phyloP scores from a whole-genome alignment of 2,329 filamentous ascomycete species.

The Diaporthe destruens region DNA sequence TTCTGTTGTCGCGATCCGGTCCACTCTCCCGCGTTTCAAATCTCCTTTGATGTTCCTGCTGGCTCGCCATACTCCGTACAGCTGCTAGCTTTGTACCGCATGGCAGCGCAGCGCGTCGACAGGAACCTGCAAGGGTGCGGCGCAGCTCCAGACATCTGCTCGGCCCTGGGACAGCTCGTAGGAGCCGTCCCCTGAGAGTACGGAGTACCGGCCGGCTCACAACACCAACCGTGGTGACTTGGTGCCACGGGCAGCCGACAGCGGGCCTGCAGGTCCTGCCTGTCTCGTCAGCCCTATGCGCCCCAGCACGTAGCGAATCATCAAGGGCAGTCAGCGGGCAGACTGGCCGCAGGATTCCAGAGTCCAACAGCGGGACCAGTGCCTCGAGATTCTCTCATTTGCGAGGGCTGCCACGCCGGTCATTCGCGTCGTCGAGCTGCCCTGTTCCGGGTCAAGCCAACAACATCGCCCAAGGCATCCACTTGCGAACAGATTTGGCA shows the following conservation, averaged over 20 bases:
- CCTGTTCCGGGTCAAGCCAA: constrained; percentile 3
- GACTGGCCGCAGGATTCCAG: constrained; percentile 1
- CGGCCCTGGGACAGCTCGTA: not conserved
- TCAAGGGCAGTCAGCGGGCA: not conserved
- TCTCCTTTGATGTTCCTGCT: not conserved
- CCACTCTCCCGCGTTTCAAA: constrained; percentile 36
- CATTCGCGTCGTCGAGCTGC: constrained; percentile 2
- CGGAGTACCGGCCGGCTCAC: not conserved
- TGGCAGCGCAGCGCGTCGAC: constrained; percentile 14
- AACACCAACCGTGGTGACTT: not conserved
- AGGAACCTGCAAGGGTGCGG: constrained; percentile 17
- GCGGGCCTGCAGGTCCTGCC: constrained; percentile 34
- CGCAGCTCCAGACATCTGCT: not conserved
- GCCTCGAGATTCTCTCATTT: constrained; percentile 19
- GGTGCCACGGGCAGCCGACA: not conserved
- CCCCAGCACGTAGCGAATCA: constrained; percentile 12
- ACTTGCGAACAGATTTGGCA: constrained; percentile 16
- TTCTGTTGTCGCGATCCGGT: constrained; percentile 3
- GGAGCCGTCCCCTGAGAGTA: not conserved
- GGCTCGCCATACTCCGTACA: constrained; percentile 14
- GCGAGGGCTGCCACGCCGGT: not conserved
- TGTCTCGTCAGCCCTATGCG: constrained; percentile 39
- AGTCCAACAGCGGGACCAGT: constrained; percentile 1
- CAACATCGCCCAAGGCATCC: constrained; percentile 1
- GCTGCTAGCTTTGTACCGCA: constrained; percentile 17